Evolutionary conservation across 306 rosid species (phyloP).

Genomic region (Hylodesmum podocarpum): DNA sequence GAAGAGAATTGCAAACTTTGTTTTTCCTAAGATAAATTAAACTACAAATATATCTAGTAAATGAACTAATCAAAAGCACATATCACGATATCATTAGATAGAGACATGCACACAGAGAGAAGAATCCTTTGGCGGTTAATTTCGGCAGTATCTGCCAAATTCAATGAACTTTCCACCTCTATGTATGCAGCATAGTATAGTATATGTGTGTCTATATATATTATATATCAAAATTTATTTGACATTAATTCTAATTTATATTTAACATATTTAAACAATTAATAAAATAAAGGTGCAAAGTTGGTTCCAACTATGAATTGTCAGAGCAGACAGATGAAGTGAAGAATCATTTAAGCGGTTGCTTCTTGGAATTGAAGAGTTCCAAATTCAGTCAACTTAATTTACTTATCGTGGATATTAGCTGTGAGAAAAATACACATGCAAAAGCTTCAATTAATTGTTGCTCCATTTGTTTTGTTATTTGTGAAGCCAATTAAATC

Average conservation of each 20-base stretch:
- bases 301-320: neutral
- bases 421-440: neutral
- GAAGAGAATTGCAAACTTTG: neutral
- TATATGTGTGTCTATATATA: too few species aligned
- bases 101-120: neutral
- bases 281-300: neutral
- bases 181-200: too few species aligned
- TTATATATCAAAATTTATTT: too few species aligned
- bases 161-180: neutral
- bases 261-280: neutral
- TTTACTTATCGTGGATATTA: neutral
- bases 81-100: neutral
- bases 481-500: neutral
- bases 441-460: neutral
- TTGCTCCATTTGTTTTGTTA: neutral
- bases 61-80: neutral
- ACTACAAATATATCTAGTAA: neutral
- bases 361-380: slow-evolving; percentile 17
- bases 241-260: too few species aligned
- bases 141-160: neutral
- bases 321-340: neutral
- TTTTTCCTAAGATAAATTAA: neutral
- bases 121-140: slow-evolving; percentile 22
- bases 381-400: neutral
- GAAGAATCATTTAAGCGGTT: slow-evolving; percentile 13